Conservation (phyloP, 108 stramenopile species). For the Stephanodiscus minutulus region DNA sequence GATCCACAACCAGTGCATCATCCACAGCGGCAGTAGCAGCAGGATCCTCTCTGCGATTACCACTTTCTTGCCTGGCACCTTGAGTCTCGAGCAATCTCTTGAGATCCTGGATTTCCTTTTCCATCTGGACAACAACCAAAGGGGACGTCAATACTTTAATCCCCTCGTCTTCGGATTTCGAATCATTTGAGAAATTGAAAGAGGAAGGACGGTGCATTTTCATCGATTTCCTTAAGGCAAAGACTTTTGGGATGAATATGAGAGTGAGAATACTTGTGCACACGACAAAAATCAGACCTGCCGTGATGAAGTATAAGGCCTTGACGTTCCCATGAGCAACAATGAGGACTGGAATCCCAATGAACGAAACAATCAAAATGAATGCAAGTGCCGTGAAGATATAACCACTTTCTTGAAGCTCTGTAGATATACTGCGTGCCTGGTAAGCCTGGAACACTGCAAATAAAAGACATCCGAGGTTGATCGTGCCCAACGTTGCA, state of each 20-base stretch:
- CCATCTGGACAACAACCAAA: neutral
- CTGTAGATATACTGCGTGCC: slow-evolving; percentile 27
- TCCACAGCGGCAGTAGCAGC: no score
- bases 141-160: neutral
- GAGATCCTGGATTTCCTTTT: neutral
- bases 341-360: slow-evolving; percentile 30
- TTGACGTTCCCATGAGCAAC: slow-evolving; percentile 33
- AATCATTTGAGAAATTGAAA: neutral
- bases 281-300: slow-evolving; percentile 32
- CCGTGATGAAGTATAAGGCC: slow-evolving; percentile 30
- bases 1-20: no score
- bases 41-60: no score
- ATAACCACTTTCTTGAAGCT: slow-evolving; percentile 24
- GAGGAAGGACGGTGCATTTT: neutral
- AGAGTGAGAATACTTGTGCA: slow-evolving; percentile 19
- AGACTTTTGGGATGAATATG: slow-evolving; percentile 27
- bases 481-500: slow-evolving; percentile 32
- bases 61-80: neutral
- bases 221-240: neutral
- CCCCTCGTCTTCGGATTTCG: neutral
- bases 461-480: slow-evolving; percentile 37
- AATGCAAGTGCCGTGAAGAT: slow-evolving; percentile 13
- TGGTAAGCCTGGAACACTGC: slow-evolving; percentile 41
- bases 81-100: neutral
- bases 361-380: slow-evolving; percentile 27